Conservation (phyloP, 352 stramenopile species). For the Pythium folliculosum region DNA sequence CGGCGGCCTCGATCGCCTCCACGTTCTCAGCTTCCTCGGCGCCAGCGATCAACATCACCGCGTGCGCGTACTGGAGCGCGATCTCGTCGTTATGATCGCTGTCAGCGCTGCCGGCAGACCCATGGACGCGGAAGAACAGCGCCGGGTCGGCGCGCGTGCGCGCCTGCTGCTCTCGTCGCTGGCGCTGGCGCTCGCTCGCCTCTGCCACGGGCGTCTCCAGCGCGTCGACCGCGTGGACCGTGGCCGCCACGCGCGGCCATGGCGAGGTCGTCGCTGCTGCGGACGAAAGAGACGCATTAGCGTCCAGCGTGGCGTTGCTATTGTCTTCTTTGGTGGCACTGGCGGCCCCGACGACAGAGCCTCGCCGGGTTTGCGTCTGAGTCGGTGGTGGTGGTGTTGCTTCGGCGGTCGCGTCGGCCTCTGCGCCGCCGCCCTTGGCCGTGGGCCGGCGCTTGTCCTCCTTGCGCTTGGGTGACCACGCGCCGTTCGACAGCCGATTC, state of each 20-base stretch:
- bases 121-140: conserved; percentile 33
- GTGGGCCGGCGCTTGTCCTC: neutral
- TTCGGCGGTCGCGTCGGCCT: neutral
- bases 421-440: neutral
- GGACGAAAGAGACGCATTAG: neutral
- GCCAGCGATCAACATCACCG: conserved; percentile 39
- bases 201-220: neutral
- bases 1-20: conserved; percentile 29
- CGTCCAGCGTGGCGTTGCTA: neutral
- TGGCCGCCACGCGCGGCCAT: neutral
- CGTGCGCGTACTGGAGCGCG: conserved; percentile 41
- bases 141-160: conserved; percentile 12
- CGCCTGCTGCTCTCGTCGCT: neutral
- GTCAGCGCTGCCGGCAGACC: neutral
- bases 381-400: neutral
- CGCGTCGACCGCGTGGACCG: conserved; percentile 4
- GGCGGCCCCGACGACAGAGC: too few relatives aligned
- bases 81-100: conserved; percentile 10
- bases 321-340: neutral
- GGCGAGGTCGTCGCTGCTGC: neutral
- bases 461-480: neutral
- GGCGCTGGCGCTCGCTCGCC: neutral
- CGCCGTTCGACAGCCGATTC: conserved; percentile 23
- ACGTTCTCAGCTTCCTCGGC: neutral
- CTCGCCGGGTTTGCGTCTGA: too few relatives aligned